Evolutionary conservation across 495 filamentous ascomycete species (phyloP), one percentile per base, ranked within the genome.

Genomic region (Hyaloscypha bicolor): DNA sequence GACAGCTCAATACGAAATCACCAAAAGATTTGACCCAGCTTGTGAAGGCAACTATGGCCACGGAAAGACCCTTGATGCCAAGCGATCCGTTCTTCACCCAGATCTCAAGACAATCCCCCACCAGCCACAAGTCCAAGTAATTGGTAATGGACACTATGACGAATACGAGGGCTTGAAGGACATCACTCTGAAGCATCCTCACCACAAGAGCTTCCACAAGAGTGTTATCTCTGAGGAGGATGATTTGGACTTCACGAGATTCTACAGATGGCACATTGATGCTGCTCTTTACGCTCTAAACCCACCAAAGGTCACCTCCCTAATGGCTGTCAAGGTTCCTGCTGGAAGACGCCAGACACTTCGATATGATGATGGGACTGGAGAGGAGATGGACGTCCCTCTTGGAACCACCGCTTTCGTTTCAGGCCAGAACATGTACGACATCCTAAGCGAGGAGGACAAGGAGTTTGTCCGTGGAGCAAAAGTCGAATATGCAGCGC

Each of bases 251-350:
- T 86, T 81, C 74, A 92, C 90, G 6, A 85, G 89, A 30, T 93
- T 91, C 76, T 92, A 90, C 75, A 80, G 90, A 39, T 93, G 90
- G 90, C 90, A 93, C 71, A 91, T 93, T 63, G 90, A 93, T 73
- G 90, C 90, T 11, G 89, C 90, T 8, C 79, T 92, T 4, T 93
- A 93, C 73, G 90, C 84, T 14, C 80, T 91, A 21, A 84, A 90
- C 37, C 89, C 90, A 3, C 88, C 90, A 3, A 78, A 86, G 35
- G 89, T 89, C 9, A 93, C 90, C 0, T 87, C 88, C 0, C 80
- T 93, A 9, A 73, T 92, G 58, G 90, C 90, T 4, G 88, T 91
- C 1, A 77, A 78, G 30, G 88, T 93, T 1, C 90, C 89, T 0
- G 78, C 80, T 48, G 89, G 87, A 19, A 84, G 88, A 19, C 79